phyloP scores from a whole-genome alignment of 805 yeast species.

The Candida pseudoglaebosa region DNA sequence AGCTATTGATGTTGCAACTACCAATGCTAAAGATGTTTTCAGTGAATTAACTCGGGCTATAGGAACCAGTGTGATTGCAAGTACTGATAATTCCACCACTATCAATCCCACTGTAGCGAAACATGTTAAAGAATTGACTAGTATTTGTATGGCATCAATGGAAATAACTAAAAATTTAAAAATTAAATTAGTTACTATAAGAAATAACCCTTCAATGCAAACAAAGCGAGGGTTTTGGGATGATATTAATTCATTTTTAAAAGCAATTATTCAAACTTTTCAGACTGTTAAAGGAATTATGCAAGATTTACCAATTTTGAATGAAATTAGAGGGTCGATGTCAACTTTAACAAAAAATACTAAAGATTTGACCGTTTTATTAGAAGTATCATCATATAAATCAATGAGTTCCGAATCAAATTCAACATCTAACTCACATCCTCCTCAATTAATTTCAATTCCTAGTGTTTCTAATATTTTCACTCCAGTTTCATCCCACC shows the following conservation, averaged over 20 bases:
- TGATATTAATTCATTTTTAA: conserved; percentile 74
- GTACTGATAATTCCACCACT: conserved; percentile 22
- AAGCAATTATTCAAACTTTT: conserved; percentile 76
- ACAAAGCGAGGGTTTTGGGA: conserved; percentile 77
- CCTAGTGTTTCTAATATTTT: conserved; percentile 32
- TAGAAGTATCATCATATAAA: conserved; percentile 50
- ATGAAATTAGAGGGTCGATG: conserved; percentile 75
- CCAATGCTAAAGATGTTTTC: conserved; percentile 73
- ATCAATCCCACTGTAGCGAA: conserved; percentile 46
- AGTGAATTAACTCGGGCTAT: conserved; percentile 68
- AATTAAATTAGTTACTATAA: conserved; percentile 47
- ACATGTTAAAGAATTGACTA: conserved; percentile 73
- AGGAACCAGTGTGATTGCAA: conserved; percentile 56
- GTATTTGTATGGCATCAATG: conserved; percentile 73
- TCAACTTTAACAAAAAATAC: conserved; percentile 83
- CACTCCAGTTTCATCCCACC: conserved; percentile 27
- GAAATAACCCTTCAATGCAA: conserved; percentile 42
- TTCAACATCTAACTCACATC: conserved; percentile 11
- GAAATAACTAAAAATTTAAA: conserved; percentile 72
- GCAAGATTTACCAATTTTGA: conserved; percentile 73
- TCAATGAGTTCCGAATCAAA: conserved; percentile 22
- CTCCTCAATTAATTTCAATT: conserved; percentile 24
- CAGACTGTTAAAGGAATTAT: conserved; percentile 81
- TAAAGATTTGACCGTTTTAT: conserved; percentile 83
- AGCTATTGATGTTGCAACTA: conserved; percentile 58